phyloP scores from a whole-genome alignment of 371 early-diverging fungal genomes.

The Rhizopus delemar region DNA sequence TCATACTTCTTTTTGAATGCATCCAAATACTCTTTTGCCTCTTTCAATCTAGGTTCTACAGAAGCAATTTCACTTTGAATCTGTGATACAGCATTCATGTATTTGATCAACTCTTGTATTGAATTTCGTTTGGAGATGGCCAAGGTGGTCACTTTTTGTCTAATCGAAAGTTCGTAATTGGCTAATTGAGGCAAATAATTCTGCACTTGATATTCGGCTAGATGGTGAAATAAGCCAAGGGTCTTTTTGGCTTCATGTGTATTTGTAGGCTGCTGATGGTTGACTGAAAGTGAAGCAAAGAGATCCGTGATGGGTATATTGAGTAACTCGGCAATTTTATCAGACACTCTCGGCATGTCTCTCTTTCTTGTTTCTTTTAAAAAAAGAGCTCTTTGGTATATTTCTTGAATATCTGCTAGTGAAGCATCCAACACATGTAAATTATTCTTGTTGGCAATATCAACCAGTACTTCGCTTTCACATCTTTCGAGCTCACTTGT shows the following conservation, averaged over 20 bases:
- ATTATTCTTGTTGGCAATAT: slow-evolving; percentile 31
- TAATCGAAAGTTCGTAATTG: slow-evolving; percentile 37
- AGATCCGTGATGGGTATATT: slow-evolving; percentile 25
- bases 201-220: slow-evolving; percentile 61
- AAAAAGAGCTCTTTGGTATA: slow-evolving; percentile 22
- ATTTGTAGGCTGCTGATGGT: not conserved
- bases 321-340: slow-evolving; percentile 33
- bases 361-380: slow-evolving; percentile 39
- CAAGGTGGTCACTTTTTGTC: slow-evolving; percentile 33
- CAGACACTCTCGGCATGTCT: slow-evolving; percentile 32
- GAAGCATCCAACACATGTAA: slow-evolving; percentile 32
- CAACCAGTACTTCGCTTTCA: slow-evolving; percentile 26
- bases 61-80: slow-evolving; percentile 55
- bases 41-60: slow-evolving; percentile 28
- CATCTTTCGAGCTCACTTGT: slow-evolving; percentile 17
- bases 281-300: slow-evolving; percentile 6
- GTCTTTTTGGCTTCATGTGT: slow-evolving; percentile 32
- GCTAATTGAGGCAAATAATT: slow-evolving; percentile 62
- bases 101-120: slow-evolving; percentile 37
- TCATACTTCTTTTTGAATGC: slow-evolving; percentile 29
- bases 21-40: slow-evolving; percentile 23
- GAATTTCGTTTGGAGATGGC: slow-evolving; percentile 31
- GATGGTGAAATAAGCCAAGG: slow-evolving; percentile 60
- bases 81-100: slow-evolving; percentile 46
- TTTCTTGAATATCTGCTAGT: slow-evolving; percentile 32